Conservation (phyloP, 305 asterid genomes). For the Coffea humblotiana region DNA sequence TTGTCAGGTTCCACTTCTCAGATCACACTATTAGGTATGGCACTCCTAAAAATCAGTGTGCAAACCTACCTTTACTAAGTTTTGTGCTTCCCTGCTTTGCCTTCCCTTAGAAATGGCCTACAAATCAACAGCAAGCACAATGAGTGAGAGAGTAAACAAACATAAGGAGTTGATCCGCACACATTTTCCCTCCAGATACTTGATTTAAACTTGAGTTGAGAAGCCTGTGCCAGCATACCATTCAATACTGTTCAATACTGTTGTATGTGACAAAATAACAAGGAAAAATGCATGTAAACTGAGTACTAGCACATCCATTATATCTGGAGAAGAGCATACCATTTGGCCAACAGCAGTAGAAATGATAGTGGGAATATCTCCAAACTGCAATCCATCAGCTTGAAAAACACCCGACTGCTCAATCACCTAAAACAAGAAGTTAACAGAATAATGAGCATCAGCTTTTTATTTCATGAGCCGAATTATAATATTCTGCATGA, state of each 20-base stretch:
- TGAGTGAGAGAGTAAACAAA: conserved; percentile 3
- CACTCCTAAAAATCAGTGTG: conserved; percentile 3
- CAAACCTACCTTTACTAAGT: conserved; percentile 60
- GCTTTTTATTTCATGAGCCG: background rate
- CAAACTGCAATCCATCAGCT: conserved; percentile 53
- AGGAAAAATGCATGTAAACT: background rate
- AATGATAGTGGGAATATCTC: conserved; percentile 54
- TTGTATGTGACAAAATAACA: background rate
- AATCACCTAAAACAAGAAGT: conserved; percentile 46
- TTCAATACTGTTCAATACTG: too few relatives aligned
- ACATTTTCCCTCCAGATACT: background rate
- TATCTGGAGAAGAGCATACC: conserved; percentile 40
- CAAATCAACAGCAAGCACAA: conserved; percentile 17
- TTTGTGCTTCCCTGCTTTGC: conserved; percentile 91
- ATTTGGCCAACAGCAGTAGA: conserved; percentile 85
- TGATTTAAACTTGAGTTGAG: background rate
- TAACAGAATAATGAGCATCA: background rate
- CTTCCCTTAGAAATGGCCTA: conserved; percentile 87
- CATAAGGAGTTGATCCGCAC: background rate
- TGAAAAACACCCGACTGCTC: conserved; percentile 72
- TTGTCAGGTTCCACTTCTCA: conserved; percentile 14
- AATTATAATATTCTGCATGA: background rate
- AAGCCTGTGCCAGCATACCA: background rate
- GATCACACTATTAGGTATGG: background rate
- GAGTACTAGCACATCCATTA: background rate